Conservation (phyloP, 441 rosid genomes). For the Cnidoscolus chayamansa region DNA sequence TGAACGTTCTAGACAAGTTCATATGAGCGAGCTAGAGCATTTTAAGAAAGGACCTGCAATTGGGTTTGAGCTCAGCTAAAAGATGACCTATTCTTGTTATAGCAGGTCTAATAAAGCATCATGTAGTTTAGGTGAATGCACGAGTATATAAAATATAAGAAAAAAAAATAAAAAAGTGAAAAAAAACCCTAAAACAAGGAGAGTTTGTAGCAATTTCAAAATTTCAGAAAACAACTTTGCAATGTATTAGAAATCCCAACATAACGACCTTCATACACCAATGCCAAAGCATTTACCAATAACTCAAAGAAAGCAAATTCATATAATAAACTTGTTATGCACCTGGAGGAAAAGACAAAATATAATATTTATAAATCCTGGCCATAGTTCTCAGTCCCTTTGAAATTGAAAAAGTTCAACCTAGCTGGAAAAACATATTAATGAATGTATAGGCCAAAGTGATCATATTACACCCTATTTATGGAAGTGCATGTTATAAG, state of each 20-base stretch:
- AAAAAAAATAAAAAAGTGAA: neutral
- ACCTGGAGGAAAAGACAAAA: neutral
- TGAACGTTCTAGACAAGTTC: neutral
- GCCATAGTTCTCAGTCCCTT: neutral
- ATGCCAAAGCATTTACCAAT: neutral
- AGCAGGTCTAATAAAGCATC: neutral
- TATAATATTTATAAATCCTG: neutral
- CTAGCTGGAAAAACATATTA: constrained; percentile 12
- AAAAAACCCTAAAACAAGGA: neutral
- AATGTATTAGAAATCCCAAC: neutral
- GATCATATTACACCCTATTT: too few species aligned
- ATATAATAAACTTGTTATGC: neutral
- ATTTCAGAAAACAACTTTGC: neutral
- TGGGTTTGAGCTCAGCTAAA: neutral
- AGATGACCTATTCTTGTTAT: neutral
- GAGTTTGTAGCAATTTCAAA: neutral
- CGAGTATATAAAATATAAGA: neutral
- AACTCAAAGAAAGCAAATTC: neutral
- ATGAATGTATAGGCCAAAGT: neutral
- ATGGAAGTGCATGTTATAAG: neutral
- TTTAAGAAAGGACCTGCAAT: neutral
- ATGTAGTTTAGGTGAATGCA: neutral
- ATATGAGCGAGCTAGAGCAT: neutral
- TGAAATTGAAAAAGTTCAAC: neutral
- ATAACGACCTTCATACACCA: neutral